Base-by-base conservation (phyloP, 306 rosid species). In the Abrus pulchellus region DNA sequence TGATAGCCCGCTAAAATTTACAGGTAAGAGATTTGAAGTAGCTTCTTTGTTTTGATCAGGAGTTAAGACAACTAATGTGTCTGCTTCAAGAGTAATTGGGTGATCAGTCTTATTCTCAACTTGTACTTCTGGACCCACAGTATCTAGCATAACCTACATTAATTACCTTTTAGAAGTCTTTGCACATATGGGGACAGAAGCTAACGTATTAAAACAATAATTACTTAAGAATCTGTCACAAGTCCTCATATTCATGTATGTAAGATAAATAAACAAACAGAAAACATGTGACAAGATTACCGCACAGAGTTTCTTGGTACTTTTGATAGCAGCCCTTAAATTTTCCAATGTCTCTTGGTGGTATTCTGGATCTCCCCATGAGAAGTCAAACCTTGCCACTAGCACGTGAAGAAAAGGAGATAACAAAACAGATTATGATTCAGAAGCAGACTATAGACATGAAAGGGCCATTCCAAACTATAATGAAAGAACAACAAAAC, bases 341-440 rank as follows among this genome's bases (percentile, higher is more conserved):
- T 93, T 93, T 83, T 89, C 93, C 81, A 90, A 47, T 43, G 98
- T 84, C 90, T 91, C 93, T 89, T 91, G 98, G 85, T 93, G 98
- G 77, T 86, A 93, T 59, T 87, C 90, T 28, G 86, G 56, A 81
- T 93, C 91, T 9, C 97, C 92, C 98, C 94, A 91, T 30, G 98
- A 91, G 80, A 91, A 91, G 68, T 93, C 98, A 56, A 93, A 89
- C 85, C 98, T 83, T 14, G 97, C 98, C 83, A 93, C 98, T 93
- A 81, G 75, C 56, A 74, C 83, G 53, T 38, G 38, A 40, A 77
- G 81, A 80, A 84, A 38, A 55, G 41, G 54, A 79, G 74, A 62
- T 44, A 9, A 82, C 33, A 29, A 52, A 49, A 45, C 52, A 43
- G 7, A 53, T 20, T 20, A 20, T 56, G 9, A 79, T 66, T 79